phyloP scores from a whole-genome alignment of 768 basidiomycete genomes.

The Mycena indigotica region DNA sequence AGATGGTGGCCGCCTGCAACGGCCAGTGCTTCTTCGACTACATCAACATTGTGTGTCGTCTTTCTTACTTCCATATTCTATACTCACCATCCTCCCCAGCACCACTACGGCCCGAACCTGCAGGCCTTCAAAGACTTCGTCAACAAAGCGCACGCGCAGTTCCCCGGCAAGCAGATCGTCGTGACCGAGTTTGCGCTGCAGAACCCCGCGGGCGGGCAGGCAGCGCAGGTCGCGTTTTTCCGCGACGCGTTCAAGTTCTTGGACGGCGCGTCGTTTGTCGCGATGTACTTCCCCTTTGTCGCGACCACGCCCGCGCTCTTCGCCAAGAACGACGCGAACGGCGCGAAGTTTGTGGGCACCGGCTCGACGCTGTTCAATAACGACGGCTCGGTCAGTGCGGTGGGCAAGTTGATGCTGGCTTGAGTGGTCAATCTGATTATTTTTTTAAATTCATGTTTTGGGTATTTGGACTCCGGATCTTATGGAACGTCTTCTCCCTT shows the following conservation, averaged over 20 bases:
- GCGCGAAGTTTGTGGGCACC: slow-evolving; percentile 25
- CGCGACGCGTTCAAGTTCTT: slow-evolving; percentile 31
- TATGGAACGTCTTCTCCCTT: no score
- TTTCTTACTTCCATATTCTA: not conserved
- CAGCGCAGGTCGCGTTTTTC: slow-evolving; percentile 32
- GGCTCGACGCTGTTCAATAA: slow-evolving; percentile 36
- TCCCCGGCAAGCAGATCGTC: slow-evolving; percentile 30
- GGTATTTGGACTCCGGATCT: no score
- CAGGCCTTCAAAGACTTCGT: slow-evolving; percentile 31
- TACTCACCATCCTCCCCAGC: not conserved
- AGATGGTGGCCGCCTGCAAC: slow-evolving; percentile 37
- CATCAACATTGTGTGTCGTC: slow-evolving; percentile 28
- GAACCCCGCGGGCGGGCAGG: slow-evolving; percentile 32
- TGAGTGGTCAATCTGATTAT: not conserved
- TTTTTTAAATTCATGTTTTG: no score
- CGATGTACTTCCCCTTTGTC: slow-evolving; percentile 41
- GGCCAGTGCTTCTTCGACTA: slow-evolving; percentile 39
- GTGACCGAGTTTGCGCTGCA: slow-evolving; percentile 35
- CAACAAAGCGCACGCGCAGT: slow-evolving; percentile 27
- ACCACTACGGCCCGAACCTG: slow-evolving; percentile 27
- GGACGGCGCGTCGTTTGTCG: slow-evolving; percentile 32
- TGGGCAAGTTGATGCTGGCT: slow-evolving; percentile 22
- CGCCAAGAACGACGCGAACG: slow-evolving; percentile 21
- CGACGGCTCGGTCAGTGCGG: slow-evolving; percentile 25
- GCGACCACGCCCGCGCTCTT: slow-evolving; percentile 35